A percentile compares a stretch with the other conserved stretches of the same genome.
phyloP scores from a whole-genome alignment of 345 rosid species.

The Eucalyptus regnans region DNA sequence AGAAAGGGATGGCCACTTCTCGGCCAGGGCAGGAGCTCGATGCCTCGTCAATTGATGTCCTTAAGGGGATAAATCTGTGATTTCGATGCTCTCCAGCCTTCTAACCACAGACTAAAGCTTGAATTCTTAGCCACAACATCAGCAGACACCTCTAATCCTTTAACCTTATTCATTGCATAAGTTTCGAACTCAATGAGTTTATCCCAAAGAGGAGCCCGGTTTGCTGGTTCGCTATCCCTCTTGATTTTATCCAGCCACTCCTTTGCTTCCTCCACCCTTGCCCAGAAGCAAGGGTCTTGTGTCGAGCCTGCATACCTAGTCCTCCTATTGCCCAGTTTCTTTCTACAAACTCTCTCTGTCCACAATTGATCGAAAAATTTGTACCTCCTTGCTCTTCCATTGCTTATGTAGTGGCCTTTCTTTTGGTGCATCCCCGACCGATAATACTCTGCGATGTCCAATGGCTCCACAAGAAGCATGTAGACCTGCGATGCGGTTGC shows the following conservation, averaged over 20 bases:
- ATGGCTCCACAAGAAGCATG: conserved; percentile 74
- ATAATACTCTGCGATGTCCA: conserved; percentile 76
- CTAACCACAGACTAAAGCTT: conserved; percentile 49
- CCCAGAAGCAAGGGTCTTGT: conserved; percentile 89
- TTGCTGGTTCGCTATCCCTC: conserved; percentile 9
- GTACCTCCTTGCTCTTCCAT: conserved; percentile 66
- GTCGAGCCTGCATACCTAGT: conserved; percentile 51
- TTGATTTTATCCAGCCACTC: conserved; percentile 39
- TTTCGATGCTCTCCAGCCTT: conserved; percentile 1
- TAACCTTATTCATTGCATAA: not conserved
- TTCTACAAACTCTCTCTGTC: not conserved
- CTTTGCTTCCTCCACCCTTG: conserved; percentile 68
- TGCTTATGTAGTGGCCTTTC: conserved; percentile 33
- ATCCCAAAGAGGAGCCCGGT: conserved; percentile 5
- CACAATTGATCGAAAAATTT: conserved; percentile 57
- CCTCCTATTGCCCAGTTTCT: conserved; percentile 12
- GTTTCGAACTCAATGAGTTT: conserved; percentile 22
- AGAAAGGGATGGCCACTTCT: not conserved
- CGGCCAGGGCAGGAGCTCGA: not conserved
- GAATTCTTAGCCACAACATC: conserved; percentile 62
- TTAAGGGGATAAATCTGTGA: too few relatives aligned
- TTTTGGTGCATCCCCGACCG: conserved; percentile 4
- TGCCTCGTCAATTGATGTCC: conserved; percentile 8
- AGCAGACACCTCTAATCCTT: conserved; percentile 22
- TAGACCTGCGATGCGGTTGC: conserved; percentile 50